phyloP scores from a whole-genome alignment of 2,329 filamentous ascomycete species.

The Talaromyces sp. region DNA sequence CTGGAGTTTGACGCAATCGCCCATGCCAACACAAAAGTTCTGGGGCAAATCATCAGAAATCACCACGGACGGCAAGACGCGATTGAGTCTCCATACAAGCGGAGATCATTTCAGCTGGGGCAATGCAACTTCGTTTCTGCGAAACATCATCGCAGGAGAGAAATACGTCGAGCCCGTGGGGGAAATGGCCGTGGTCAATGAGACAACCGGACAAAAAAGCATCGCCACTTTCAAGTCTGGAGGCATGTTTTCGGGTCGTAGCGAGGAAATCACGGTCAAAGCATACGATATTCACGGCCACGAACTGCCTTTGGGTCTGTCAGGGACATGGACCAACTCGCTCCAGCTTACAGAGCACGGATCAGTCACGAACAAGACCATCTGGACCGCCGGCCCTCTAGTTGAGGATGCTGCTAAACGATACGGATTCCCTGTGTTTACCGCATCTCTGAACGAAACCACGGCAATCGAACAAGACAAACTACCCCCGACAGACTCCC shows the following conservation, averaged over 20 bases:
- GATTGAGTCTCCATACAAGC: constrained; percentile 66
- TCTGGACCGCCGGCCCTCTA: constrained; percentile 74
- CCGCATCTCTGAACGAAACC: constrained; percentile 79
- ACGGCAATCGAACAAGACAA: constrained; percentile 70
- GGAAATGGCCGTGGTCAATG: constrained; percentile 78
- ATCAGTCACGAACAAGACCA: constrained; percentile 56
- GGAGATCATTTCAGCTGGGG: constrained; percentile 88
- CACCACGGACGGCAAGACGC: constrained; percentile 81
- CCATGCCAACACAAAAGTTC: constrained; percentile 90
- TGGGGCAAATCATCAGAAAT: constrained; percentile 97
- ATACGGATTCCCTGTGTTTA: constrained; percentile 86
- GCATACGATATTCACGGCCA: constrained; percentile 62
- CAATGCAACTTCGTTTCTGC: constrained; percentile 80
- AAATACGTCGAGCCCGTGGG: constrained; percentile 97
- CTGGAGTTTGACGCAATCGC: constrained; percentile 85
- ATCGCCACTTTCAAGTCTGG: constrained; percentile 88
- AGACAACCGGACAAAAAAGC: constrained; percentile 76
- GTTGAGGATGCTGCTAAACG: constrained; percentile 73
- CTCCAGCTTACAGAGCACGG: constrained; percentile 63
- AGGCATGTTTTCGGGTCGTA: constrained; percentile 93
- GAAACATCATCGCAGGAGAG: constrained; percentile 95
- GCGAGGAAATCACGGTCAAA: constrained; percentile 80
- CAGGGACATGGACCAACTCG: constrained; percentile 77
- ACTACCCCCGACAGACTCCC: constrained; percentile 74
- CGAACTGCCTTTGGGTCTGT: constrained; percentile 61